Base-by-base conservation (phyloP, 108 stramenopile species). In the Nannochloropsis salina region DNA sequence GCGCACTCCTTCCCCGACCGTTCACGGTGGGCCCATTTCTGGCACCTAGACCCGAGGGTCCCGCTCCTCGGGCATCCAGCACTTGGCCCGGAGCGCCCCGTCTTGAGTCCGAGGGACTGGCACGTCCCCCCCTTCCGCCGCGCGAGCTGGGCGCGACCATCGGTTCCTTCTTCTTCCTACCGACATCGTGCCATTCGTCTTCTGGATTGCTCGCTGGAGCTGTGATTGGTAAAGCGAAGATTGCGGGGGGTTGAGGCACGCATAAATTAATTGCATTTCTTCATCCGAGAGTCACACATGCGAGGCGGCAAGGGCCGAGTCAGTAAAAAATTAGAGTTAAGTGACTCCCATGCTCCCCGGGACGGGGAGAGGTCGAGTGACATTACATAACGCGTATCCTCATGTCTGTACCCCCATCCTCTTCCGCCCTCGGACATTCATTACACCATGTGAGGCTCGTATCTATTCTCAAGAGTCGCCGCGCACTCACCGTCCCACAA, bases 311-410 rank as follows among this genome's bases (percentile, higher is more conserved):
- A 31, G 31, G 31, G 31, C 31, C 8, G 61, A n/a, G 8, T 74
- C 61, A 74, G 61, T 74, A n/a, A 74, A 74, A 74, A 74, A 74
- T 74, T 74, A 74, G 61, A 74, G 61, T 74, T 4, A 74, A 74
- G 61, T 74, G 15, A 74, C 61, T n/a, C 2, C 61, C 61, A 74
- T 15, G 61, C 61, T 74, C n/a, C n/a, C 61, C 61, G 61, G 20
- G n/a, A 74, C 2, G 20, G 61, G 61, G 61, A 74, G n/a, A 74
- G n/a, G 61, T 74, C 61, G n/a, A 74, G 61, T n/a, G 61, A 74
- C 61, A n/a, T 74, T 74, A n/a, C n/a, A n/a, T 74, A 1, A 74
- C 31, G 31, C 31, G 31, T 31, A 31, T 31, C 31, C 31, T 31
- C 31, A 31, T 31, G 31, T 31, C 31, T 31, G 31, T 31, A 31